Conservation (phyloP, 371 early-diverging fungal genomes). For the Apophysomyces trapeziformis region DNA sequence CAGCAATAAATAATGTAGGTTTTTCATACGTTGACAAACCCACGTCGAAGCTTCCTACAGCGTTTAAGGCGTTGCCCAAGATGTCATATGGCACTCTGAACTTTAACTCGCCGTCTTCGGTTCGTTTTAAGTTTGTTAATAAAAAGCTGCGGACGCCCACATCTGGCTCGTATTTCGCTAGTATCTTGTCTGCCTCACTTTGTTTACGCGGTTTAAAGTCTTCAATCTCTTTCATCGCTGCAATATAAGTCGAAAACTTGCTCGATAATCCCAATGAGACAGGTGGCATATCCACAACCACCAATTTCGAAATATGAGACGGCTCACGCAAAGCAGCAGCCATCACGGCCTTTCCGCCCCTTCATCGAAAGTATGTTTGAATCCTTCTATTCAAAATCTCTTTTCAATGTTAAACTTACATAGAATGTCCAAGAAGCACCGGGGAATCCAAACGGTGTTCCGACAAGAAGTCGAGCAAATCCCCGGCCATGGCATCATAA, state of each 20-base stretch:
- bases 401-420: conserved; percentile 42
- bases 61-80: conserved; percentile 59
- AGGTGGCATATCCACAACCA: conserved; percentile 92
- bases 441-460: conserved; percentile 57
- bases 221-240: conserved; percentile 74
- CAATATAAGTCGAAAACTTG: conserved; percentile 65
- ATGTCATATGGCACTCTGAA: conserved; percentile 79
- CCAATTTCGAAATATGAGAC: conserved; percentile 62
- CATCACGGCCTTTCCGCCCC: conserved; percentile 95
- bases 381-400: background rate
- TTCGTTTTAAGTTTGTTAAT: conserved; percentile 83
- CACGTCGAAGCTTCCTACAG: conserved; percentile 51
- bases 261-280: conserved; percentile 49
- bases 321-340: conserved; percentile 68
- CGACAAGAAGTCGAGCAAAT: conserved; percentile 69
- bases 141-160: conserved; percentile 81
- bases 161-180: conserved; percentile 61
- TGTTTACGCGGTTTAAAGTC: conserved; percentile 55
- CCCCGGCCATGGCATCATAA: conserved; percentile 82
- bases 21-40: conserved; percentile 39
- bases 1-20: conserved; percentile 83
- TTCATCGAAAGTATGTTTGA: conserved; percentile 15
- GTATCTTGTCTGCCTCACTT: conserved; percentile 75
- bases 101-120: conserved; percentile 44
- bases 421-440: conserved; percentile 88